Conservation (phyloP, 768 basidiomycete species). For the Tylopilus balloui region DNA sequence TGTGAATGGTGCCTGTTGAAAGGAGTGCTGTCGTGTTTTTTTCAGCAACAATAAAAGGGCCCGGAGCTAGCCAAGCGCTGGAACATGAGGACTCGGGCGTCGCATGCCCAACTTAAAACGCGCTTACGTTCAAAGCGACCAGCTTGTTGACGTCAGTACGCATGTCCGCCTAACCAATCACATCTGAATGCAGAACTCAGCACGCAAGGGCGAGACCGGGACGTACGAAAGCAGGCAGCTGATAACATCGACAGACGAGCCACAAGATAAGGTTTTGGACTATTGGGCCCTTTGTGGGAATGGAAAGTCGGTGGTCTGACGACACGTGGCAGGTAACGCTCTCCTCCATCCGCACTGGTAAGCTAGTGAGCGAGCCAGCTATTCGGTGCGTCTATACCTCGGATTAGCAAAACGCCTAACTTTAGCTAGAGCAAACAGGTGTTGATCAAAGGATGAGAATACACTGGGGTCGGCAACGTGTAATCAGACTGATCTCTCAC, state of each 20-base stretch:
- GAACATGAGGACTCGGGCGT: not conserved
- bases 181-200: not conserved
- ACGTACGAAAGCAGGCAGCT: slow-evolving; percentile 11
- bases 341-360: not conserved
- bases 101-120: not conserved
- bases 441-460: not conserved
- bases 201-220: not conserved
- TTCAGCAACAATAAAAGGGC: not conserved
- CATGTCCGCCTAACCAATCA: not conserved
- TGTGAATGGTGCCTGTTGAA: not conserved
- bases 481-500: not conserved
- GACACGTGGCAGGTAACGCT: not conserved
- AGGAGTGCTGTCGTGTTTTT: not conserved
- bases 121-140: slow-evolving; percentile 1
- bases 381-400: not conserved
- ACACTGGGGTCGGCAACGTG: not conserved
- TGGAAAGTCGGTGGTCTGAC: not conserved
- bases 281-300: slow-evolving; percentile 6
- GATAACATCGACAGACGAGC: not conserved
- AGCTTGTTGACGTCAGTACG: not conserved
- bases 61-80: not conserved
- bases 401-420: not conserved
- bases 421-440: not conserved
- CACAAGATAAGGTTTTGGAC: slow-evolving; percentile 8
- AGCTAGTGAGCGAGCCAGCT: not conserved